A percentile compares a stretch with the other conserved stretches of the same genome.
phyloP scores from a whole-genome alignment of 2,329 filamentous ascomycete genomes.

The Aureobasidium sp. region DNA sequence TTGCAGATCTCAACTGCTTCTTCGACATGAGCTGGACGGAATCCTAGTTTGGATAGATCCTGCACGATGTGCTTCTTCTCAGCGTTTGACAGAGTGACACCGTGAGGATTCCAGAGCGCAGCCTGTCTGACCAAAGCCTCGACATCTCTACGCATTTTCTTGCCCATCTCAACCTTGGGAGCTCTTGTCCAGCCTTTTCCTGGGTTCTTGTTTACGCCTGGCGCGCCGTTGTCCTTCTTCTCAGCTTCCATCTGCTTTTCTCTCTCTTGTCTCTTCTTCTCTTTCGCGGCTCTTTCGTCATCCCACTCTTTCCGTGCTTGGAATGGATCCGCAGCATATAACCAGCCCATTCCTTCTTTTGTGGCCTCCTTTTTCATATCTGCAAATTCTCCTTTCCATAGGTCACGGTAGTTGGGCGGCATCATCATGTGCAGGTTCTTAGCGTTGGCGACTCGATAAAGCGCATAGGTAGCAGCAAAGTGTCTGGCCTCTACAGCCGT shows the following conservation, averaged over 20 bases:
- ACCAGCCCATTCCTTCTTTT: conserved; percentile 69
- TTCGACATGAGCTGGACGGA: conserved; percentile 80
- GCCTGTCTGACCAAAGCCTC: conserved; percentile 72
- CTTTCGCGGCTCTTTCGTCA: conserved; percentile 64
- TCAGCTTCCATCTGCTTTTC: conserved; percentile 47
- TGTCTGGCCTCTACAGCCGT: conserved; percentile 87
- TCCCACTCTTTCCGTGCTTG: conserved; percentile 70
- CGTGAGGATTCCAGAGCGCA: conserved; percentile 81
- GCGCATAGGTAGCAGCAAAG: conserved; percentile 82
- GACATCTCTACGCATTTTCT: conserved; percentile 67
- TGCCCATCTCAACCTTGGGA: conserved; percentile 89
- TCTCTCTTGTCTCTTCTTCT: conserved; percentile 71
- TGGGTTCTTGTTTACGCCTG: conserved; percentile 26
- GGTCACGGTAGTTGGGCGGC: conserved; percentile 77
- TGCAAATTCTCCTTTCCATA: conserved; percentile 87
- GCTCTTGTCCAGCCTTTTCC: conserved; percentile 70
- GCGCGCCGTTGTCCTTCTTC: conserved; percentile 48
- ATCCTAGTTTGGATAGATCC: conserved; percentile 72
- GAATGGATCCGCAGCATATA: conserved; percentile 96
- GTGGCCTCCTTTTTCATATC: conserved; percentile 74
- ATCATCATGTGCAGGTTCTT: conserved; percentile 93
- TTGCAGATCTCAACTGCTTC: conserved; percentile 85
- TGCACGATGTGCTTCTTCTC: conserved; percentile 57
- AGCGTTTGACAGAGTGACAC: conserved; percentile 53
- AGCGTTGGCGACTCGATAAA: conserved; percentile 90